phyloP scores from a whole-genome alignment of 2,329 filamentous ascomycete genomes.

The Lachnellula suecica region DNA sequence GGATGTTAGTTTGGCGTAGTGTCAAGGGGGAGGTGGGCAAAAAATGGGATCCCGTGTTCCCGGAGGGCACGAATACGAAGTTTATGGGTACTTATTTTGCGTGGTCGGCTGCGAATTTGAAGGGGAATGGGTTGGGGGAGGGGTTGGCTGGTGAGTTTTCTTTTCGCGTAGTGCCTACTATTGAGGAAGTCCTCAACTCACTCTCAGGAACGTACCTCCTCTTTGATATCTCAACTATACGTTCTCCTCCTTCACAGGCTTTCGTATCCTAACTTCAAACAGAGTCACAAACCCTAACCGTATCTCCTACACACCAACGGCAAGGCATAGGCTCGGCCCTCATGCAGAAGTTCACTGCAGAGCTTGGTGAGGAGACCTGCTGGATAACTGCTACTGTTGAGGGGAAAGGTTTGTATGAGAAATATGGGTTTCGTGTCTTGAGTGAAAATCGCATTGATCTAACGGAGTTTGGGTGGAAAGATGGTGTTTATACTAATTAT shows the following conservation, averaged over 20 bases:
- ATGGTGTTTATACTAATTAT: no score
- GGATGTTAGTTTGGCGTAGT: not conserved
- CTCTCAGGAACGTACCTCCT: not conserved
- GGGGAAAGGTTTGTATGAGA: not conserved
- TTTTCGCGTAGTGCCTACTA: no score
- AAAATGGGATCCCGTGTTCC: not conserved
- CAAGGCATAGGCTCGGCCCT: not conserved
- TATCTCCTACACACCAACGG: not conserved
- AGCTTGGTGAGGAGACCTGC: not conserved
- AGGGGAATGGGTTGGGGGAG: not conserved
- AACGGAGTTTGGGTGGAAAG: not conserved
- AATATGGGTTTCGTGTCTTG: not conserved
- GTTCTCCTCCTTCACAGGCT: not conserved
- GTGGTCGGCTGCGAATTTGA: not conserved
- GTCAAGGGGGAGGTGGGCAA: not conserved
- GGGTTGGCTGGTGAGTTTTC: not conserved
- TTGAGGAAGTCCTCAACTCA: not conserved
- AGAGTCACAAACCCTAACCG: not conserved
- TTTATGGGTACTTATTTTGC: not conserved
- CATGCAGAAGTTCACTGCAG: not conserved
- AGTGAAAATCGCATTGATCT: not conserved
- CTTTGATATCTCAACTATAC: not conserved
- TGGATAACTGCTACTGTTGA: not conserved
- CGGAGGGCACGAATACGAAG: not conserved
- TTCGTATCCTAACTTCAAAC: not conserved